Base-by-base conservation (phyloP, 2,329 filamentous ascomycete genomes). In the Plenodomus lindquistii region DNA sequence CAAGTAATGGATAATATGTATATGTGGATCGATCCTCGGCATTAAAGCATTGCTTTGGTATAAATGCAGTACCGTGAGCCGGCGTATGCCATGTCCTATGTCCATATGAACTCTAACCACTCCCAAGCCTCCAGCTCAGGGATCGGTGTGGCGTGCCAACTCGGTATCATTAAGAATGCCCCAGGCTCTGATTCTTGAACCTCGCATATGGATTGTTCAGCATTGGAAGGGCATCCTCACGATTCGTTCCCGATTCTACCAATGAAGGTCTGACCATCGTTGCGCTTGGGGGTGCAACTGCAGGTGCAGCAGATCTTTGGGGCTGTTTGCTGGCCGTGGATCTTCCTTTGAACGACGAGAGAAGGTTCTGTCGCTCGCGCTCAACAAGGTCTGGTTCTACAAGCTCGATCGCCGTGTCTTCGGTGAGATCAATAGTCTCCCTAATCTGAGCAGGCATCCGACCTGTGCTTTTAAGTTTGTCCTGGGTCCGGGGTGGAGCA, bases 401-500 rank as follows among this genome's bases (percentile, higher is more conserved):
- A n/a, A 56, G 46, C 20, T 60, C 50, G 16, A 37, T 18, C 15
- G 51, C 50, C 0, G 40, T 42, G 17, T 64, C 61, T 11, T 46
- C 43, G 1, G 55, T 64, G 2, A 61, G 50, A 24, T 64, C 54
- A n/a, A 64, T 55, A 1, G 21, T 19, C 9, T 29, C 49, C 36
- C 6, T 22, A 24, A 22, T 11, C 40, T 1, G 42, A 31, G 8
- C 20, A 51, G 37, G 44, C 29, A 10, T 40, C 37, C 21, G 37
- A 42, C 18, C 35, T 42, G n/a, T 37, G 37, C 18, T 37, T 42
- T n/a, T 36, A 18, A 24, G 5, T 10, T 24, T 24, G 6, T 24
- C 22, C 22, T 10, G 22, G 10, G 22, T 24, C 34, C 7, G 34
- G 5, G 15, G 7, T 15, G 17, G 35, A 20, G 35, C 35, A 4